Conservation (phyloP, 441 rosid genomes). For the Raphanus hybrid region DNA sequence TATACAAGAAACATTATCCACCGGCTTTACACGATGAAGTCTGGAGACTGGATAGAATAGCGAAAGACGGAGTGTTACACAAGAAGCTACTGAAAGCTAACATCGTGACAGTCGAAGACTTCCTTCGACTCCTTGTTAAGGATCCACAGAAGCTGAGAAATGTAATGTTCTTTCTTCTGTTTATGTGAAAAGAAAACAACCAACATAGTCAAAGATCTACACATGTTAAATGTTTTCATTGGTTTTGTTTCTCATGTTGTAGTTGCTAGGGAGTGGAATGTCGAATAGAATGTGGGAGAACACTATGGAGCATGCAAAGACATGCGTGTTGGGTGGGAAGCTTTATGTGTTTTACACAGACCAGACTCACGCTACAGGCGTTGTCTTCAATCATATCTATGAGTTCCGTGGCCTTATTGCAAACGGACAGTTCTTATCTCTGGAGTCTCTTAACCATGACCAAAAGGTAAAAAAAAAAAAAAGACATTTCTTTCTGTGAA, state of each 20-base stretch:
- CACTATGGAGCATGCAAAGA: conserved; percentile 95
- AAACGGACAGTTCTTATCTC: conserved; percentile 69
- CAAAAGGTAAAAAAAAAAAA: conserved; percentile 69
- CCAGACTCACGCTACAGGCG: conserved; percentile 62
- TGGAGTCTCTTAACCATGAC: conserved; percentile 78
- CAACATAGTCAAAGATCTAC: not conserved
- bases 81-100: conserved; percentile 70
- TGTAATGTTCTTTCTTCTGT: conserved; percentile 49
- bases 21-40: conserved; percentile 94
- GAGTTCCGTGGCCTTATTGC: conserved; percentile 84
- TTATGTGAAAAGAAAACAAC: not conserved
- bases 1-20: conserved; percentile 98
- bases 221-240: conserved; percentile 7
- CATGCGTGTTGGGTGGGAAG: conserved; percentile 86
- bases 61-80: conserved; percentile 95
- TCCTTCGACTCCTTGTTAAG: conserved; percentile 79
- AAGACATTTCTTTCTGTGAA: conserved; percentile 6
- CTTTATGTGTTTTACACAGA: conserved; percentile 82
- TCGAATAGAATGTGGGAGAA: conserved; percentile 99
- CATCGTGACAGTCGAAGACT: conserved; percentile 82
- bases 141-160: conserved; percentile 85
- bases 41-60: conserved; percentile 97
- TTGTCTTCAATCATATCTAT: conserved; percentile 84
- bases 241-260: conserved; percentile 12
- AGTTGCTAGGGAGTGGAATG: conserved; percentile 99